Percentiles rank a stretch among this genome's conserved stretches.
Conservation (phyloP, 2,329 filamentous ascomycete species). For the Claviceps capensis region DNA sequence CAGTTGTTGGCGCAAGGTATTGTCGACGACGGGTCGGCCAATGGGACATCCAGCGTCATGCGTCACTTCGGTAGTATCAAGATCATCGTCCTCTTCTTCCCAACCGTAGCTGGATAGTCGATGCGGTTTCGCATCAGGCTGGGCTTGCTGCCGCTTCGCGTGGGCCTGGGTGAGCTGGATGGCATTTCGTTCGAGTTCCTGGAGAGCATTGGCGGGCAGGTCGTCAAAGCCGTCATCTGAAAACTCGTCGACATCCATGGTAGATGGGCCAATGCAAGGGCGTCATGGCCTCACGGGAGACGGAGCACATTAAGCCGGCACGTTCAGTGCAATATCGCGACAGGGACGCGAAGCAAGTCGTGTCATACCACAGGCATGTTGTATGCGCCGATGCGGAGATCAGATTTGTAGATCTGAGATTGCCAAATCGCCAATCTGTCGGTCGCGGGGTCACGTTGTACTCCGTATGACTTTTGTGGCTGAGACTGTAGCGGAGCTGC, state of each 20-base stretch:
- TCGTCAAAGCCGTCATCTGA: constrained; percentile 51
- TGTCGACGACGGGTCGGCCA: constrained; percentile 22
- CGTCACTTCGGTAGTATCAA: constrained; percentile 44
- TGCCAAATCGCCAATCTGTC: constrained; percentile 4
- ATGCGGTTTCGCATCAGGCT: constrained; percentile 9
- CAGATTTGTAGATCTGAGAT: not conserved
- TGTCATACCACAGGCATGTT: not conserved
- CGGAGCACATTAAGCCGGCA: not conserved
- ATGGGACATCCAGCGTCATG: constrained; percentile 31
- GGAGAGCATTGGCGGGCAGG: constrained; percentile 40
- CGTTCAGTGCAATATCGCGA: not conserved
- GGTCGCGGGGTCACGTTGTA: constrained; percentile 9
- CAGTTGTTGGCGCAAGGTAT: constrained; percentile 20
- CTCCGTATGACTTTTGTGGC: not conserved
- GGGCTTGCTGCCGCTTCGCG: constrained; percentile 12
- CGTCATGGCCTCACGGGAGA: constrained; percentile 6
- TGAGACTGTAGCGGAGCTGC: not conserved
- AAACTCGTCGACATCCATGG: constrained; percentile 40
- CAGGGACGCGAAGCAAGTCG: not conserved
- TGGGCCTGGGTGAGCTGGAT: constrained; percentile 44
- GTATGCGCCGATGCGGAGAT: too few species aligned
- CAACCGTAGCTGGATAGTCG: constrained; percentile 26
- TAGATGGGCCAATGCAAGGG: constrained; percentile 7
- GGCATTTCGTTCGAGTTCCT: constrained; percentile 50
- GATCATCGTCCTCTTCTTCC: constrained; percentile 42